phyloP scores from a whole-genome alignment of 805 yeast genomes.

The Candida hungchunana region DNA sequence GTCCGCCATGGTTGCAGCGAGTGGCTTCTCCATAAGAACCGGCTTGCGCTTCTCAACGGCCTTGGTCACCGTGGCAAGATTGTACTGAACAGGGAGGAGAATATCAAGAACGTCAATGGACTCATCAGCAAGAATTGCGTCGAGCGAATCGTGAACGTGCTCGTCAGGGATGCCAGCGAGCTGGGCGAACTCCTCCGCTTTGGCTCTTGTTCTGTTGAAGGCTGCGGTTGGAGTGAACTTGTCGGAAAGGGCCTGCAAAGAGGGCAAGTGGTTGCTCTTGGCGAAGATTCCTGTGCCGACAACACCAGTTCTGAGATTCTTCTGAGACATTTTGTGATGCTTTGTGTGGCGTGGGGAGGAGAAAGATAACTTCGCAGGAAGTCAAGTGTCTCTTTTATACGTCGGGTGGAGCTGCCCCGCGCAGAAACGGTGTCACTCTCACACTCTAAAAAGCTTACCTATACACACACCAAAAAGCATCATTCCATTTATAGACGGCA shows the following conservation, averaged over 20 bases:
- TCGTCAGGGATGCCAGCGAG: constrained; percentile 46
- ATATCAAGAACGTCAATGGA: constrained; percentile 77
- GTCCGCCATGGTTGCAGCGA: constrained; percentile 79
- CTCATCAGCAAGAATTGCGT: constrained; percentile 53
- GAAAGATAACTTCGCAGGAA: no score
- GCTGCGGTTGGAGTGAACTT: constrained; percentile 61
- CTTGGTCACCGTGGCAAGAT: constrained; percentile 59
- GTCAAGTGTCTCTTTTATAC: no score
- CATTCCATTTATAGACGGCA: no score
- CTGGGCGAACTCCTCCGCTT: constrained; percentile 77
- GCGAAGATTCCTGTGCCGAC: constrained; percentile 91
- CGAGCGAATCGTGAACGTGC: constrained; percentile 30
- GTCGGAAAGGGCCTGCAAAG: constrained; percentile 46
- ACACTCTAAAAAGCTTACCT: no score
- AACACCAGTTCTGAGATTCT: constrained; percentile 27
- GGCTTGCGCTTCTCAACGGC: constrained; percentile 78
- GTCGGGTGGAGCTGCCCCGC: no score
- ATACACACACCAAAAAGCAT: no score
- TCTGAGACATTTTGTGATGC: constrained; percentile 7
- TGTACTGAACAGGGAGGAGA: constrained; percentile 82
- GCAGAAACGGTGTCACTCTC: no score
- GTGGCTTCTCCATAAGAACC: constrained; percentile 82
- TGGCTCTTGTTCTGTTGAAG: constrained; percentile 76
- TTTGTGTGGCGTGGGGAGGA: no score
- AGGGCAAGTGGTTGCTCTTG: constrained; percentile 75